phyloP scores from a whole-genome alignment of 805 yeast genomes.

The Candida suzukii region DNA sequence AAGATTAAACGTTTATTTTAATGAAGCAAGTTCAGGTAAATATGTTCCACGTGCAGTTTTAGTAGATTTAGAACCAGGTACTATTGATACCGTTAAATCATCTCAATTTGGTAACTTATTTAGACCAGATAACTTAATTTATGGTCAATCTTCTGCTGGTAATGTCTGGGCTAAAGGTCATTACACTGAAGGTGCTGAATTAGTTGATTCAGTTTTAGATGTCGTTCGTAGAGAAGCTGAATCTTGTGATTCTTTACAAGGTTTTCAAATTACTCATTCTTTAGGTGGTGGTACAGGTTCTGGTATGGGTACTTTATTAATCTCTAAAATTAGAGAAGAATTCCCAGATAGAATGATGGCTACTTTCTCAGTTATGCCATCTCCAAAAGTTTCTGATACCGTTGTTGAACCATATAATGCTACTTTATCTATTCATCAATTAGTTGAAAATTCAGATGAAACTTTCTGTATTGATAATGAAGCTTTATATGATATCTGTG shows the following conservation, averaged over 20 bases:
- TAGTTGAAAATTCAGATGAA: constrained; percentile 86
- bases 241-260: constrained; percentile 87
- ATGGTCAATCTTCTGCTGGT: constrained; percentile 90
- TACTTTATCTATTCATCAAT: constrained; percentile 82
- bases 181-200: constrained; percentile 94
- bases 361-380: constrained; percentile 87
- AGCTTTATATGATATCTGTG: constrained; percentile 86
- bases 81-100: constrained; percentile 76
- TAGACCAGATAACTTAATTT: constrained; percentile 87
- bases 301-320: constrained; percentile 88
- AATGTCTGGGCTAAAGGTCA: constrained; percentile 97
- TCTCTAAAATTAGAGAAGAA: constrained; percentile 84
- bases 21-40: constrained; percentile 80
- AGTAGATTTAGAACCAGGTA: constrained; percentile 92
- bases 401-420: constrained; percentile 96
- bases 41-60: constrained; percentile 91
- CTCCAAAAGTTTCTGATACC: constrained; percentile 86
- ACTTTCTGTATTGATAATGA: constrained; percentile 95
- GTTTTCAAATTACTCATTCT: constrained; percentile 84
- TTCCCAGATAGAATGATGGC: constrained; percentile 96
- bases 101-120: constrained; percentile 79
- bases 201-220: constrained; percentile 84
- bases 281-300: constrained; percentile 94
- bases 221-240: constrained; percentile 92
- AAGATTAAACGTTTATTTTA: constrained; percentile 72